Conservation (phyloP, 305 asterid species). For the Plantago lanceolata region DNA sequence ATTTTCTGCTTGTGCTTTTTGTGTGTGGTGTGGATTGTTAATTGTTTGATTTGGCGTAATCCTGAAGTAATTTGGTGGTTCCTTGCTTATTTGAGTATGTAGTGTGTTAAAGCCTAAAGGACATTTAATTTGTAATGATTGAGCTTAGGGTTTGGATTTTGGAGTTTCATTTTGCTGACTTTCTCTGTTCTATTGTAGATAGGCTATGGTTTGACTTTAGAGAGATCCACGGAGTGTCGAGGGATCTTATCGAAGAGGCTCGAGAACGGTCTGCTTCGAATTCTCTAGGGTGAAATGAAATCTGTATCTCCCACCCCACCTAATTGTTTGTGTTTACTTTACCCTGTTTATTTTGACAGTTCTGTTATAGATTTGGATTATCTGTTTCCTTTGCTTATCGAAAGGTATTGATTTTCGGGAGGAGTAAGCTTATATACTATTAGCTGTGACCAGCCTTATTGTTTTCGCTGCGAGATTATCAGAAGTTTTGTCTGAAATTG, state of each 20-base stretch:
- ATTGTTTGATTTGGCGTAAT: not conserved
- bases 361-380: constrained; percentile 25
- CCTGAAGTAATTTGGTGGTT: too few species aligned
- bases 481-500: constrained; percentile 27
- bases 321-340: constrained; percentile 14
- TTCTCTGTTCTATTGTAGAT: constrained; percentile 13
- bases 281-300: constrained; percentile 27
- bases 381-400: not conserved
- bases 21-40: not conserved
- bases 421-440: constrained; percentile 28
- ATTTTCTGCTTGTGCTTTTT: not conserved
- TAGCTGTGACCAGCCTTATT: constrained; percentile 38
- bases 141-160: constrained; percentile 14
- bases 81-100: not conserved
- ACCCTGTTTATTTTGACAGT: constrained; percentile 20
- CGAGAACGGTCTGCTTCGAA: constrained; percentile 23
- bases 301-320: not conserved
- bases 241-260: constrained; percentile 17
- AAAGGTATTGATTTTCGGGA: constrained; percentile 24
- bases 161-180: not conserved
- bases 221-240: constrained; percentile 17
- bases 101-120: not conserved
- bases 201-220: constrained; percentile 17
- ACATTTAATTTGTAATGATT: constrained; percentile 6
- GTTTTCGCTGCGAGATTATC: constrained; percentile 37